phyloP scores from a whole-genome alignment of 768 basidiomycete genomes.

The Cantharellus anzutake region DNA sequence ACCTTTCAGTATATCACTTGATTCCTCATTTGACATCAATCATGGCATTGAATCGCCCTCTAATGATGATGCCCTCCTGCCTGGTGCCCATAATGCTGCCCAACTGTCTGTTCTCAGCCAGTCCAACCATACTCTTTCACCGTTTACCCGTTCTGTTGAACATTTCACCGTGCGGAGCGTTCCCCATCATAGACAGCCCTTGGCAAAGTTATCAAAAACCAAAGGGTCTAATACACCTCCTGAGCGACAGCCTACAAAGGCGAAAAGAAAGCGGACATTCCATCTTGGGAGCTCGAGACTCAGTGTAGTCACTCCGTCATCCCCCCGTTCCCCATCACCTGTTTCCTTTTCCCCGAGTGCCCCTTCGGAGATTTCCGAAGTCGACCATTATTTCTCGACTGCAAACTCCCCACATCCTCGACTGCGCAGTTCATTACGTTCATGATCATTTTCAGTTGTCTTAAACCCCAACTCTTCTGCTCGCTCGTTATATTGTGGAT shows the following conservation, averaged over 20 bases:
- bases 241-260: constrained; percentile 33
- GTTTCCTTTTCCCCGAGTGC: background rate
- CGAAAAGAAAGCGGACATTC: constrained; percentile 56
- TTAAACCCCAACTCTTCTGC: background rate
- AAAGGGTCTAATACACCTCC: constrained; percentile 4
- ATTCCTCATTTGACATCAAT: background rate
- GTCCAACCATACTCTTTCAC: constrained; percentile 86
- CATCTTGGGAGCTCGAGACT: constrained; percentile 25
- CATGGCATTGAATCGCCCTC: background rate
- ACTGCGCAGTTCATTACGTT: background rate
- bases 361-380: constrained; percentile 43
- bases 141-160: constrained; percentile 75
- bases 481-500: background rate
- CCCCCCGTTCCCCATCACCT: constrained; percentile 20
- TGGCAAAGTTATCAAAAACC: constrained; percentile 22
- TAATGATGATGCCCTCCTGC: constrained; percentile 26
- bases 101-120: constrained; percentile 72
- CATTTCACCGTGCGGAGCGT: constrained; percentile 88
- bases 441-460: background rate
- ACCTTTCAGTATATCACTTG: background rate
- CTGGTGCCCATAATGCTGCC: constrained; percentile 49
- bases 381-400: constrained; percentile 45
- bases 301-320: constrained; percentile 8
- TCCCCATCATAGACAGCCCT: constrained; percentile 19
- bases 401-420: background rate